Evolutionary conservation across 2,329 filamentous ascomycete genomes (phyloP).

Genomic region (Penicillium sp.): DNA sequence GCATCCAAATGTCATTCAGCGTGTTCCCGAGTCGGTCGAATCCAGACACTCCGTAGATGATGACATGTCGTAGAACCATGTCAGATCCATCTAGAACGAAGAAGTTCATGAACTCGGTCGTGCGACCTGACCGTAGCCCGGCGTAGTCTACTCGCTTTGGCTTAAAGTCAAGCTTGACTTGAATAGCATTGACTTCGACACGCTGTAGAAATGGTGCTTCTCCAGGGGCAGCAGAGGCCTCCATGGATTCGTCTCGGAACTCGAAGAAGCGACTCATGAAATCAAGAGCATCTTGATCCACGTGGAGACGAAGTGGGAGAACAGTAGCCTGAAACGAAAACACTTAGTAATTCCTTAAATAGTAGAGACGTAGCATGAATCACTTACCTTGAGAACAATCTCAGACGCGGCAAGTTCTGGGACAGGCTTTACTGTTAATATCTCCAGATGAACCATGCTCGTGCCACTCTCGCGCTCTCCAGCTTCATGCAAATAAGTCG

Average conservation of each 20-base stretch:
- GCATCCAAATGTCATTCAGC: slow-evolving; percentile 95
- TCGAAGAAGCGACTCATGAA: slow-evolving; percentile 98
- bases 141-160: slow-evolving; percentile 97
- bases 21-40: slow-evolving; percentile 89
- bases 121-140: slow-evolving; percentile 86
- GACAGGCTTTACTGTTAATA: slow-evolving; percentile 85
- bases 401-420: slow-evolving; percentile 84
- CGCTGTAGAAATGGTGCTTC: slow-evolving; percentile 87
- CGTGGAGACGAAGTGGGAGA: slow-evolving; percentile 84
- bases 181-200: slow-evolving; percentile 80
- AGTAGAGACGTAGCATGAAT: too few species aligned
- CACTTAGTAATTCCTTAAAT: slow-evolving; percentile 12
- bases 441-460: slow-evolving; percentile 86
- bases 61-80: slow-evolving; percentile 82
- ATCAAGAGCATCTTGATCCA: slow-evolving; percentile 95
- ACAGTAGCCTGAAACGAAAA: slow-evolving; percentile 58
- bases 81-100: slow-evolving; percentile 86
- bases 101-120: slow-evolving; percentile 99
- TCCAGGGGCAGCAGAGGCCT: slow-evolving; percentile 59
- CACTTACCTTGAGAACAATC: slow-evolving; percentile 70
- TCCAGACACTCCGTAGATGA: slow-evolving; percentile 87
- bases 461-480: slow-evolving; percentile 83
- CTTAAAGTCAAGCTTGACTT: slow-evolving; percentile 91
- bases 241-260: slow-evolving; percentile 76
- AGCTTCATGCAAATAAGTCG: slow-evolving; percentile 86